Evolutionary conservation across 2,329 filamentous ascomycete genomes (phyloP), one percentile per base, ranked within the genome.

Genomic region (Fusarium pseudoanthophilum): DNA sequence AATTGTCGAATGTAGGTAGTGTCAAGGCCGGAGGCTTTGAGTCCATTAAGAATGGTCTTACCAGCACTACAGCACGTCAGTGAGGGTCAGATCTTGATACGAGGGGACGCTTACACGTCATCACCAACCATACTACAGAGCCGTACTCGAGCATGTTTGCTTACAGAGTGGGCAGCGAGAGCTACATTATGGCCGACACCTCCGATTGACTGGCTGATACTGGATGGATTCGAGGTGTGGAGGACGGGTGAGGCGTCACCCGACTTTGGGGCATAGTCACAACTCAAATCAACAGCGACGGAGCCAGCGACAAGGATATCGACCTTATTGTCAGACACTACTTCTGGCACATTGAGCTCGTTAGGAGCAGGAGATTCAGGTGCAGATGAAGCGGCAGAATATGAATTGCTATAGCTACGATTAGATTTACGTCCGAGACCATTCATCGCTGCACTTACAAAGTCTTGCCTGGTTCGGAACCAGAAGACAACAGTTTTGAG

Each of bases 141-240:
- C 28, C 89, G 87, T 13, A 96, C 92, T 20, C 87, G 89, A 45
- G 83, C 82, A 24, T 83, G 78, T 13, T 89, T 90, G 67, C 92
- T 88, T 20, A 87, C 87, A 37, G 91, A 88, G 74, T 95, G 93
- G 2, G 93, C 92, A 49, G 95, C 95, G 53, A 94, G 88, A 21
- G 96, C 94, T 49, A 98, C 94, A 78, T 98, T 98, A 78, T 95
- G 92, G 11, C 94, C 96, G 13, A 98, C 96, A 11, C 96, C 96
- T 18, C 96, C 96, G 13, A 98, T 88, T 2, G 92, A 93, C 79
- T 97, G 94, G 40, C 85, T 90, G 73, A 98, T 97, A 20, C 86
- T 85, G 13, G 95, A 91, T 55, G 93, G 93, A 78, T 98, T 98
- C 1, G 95, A 98, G 2, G 95, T 97, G 67, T 95, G 89, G 42